Evolutionary conservation across 2,329 filamentous ascomycete species (phyloP).

Genomic region (Ilyonectria destructans): DNA sequence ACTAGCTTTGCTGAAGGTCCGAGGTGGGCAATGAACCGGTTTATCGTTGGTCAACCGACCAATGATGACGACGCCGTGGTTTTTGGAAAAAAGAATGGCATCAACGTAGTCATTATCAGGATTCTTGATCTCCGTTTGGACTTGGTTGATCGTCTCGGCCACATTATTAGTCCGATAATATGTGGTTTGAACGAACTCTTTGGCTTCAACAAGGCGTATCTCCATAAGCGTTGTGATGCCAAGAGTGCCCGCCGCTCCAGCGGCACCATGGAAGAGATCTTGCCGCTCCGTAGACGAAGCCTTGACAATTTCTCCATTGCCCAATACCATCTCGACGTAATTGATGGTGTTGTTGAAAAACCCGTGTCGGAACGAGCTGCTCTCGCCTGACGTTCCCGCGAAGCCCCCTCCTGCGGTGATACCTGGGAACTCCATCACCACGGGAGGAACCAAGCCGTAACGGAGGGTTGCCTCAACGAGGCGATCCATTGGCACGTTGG

Average conservation of each 20-base stretch:
- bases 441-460: conserved; percentile 72
- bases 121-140: conserved; percentile 48
- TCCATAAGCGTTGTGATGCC: conserved; percentile 75
- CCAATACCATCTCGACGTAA: conserved; percentile 75
- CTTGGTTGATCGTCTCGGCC: conserved; percentile 59
- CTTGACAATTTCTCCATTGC: conserved; percentile 68
- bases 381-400: conserved; percentile 78
- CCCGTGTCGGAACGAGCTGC: conserved; percentile 76
- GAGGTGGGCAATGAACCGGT: conserved; percentile 4
- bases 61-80: conserved; percentile 68
- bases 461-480: conserved; percentile 72
- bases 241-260: conserved; percentile 74
- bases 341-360: conserved; percentile 77
- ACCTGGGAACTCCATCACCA: conserved; percentile 81
- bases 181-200: conserved; percentile 69
- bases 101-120: conserved; percentile 71
- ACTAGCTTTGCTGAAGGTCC: conserved; percentile 65
- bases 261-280: conserved; percentile 73
- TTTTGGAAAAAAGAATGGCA: conserved; percentile 68
- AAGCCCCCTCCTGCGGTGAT: conserved; percentile 80
- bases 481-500: conserved; percentile 79
- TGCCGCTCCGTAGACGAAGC: conserved; percentile 63
- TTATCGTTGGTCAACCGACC: conserved; percentile 60
- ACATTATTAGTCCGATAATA: conserved; percentile 65
- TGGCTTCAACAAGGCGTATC: conserved; percentile 69